phyloP scores from a whole-genome alignment of 2,329 filamentous ascomycete species.

The Xylariales sp. region DNA sequence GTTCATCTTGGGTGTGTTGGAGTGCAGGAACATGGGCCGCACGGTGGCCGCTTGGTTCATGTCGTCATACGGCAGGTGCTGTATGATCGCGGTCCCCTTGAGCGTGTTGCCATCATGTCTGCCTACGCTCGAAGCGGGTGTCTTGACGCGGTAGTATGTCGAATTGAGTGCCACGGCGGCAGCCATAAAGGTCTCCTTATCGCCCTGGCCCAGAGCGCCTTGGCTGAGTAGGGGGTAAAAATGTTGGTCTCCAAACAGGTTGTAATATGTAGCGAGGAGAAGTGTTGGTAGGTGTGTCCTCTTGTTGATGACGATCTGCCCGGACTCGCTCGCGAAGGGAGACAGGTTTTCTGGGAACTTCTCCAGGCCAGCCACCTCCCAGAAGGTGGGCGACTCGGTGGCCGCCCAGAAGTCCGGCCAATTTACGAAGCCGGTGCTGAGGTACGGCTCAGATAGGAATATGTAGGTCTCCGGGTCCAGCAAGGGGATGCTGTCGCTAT shows the following conservation, averaged over 20 bases:
- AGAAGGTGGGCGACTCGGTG: constrained; percentile 31
- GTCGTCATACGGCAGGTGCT: constrained; percentile 7
- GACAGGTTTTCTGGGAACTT: constrained; percentile 26
- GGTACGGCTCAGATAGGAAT: constrained; percentile 36
- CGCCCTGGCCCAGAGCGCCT: constrained; percentile 41
- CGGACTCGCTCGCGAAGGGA: constrained; percentile 33
- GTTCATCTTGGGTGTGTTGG: constrained; percentile 23
- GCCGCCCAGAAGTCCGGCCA: constrained; percentile 44
- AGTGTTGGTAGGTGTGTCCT: constrained; percentile 32
- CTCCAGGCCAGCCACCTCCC: constrained; percentile 27
- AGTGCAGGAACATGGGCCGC: constrained; percentile 18
- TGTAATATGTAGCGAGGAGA: constrained; percentile 44
- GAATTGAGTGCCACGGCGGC: constrained; percentile 34
- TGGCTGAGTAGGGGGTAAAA: constrained; percentile 42
- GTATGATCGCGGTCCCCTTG: constrained; percentile 12
- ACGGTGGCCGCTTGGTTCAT: background rate
- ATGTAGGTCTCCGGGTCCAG: constrained; percentile 28
- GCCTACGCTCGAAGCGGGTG: background rate
- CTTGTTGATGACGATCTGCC: constrained; percentile 40
- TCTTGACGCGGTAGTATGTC: constrained; percentile 35
- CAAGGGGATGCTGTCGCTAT: constrained; percentile 11
- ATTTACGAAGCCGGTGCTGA: constrained; percentile 32
- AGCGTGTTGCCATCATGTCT: constrained; percentile 7
- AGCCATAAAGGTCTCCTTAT: constrained; percentile 45
- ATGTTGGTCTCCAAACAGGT: constrained; percentile 36